Conservation (phyloP, 2,329 filamentous ascomycete genomes). For the Cytospora leucostoma region DNA sequence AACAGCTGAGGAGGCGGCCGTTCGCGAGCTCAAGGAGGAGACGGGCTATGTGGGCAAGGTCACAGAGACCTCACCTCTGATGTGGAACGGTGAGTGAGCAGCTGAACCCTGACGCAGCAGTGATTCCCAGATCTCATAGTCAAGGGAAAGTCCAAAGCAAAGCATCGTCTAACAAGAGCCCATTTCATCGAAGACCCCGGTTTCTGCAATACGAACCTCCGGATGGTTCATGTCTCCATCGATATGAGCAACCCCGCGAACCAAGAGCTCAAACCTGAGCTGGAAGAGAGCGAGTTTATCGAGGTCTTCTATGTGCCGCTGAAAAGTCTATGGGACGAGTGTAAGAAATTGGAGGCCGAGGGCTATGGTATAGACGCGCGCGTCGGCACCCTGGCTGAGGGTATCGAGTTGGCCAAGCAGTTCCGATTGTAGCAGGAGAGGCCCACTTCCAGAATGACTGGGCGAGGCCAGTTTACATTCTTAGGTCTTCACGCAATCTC, state of each 20-base stretch:
- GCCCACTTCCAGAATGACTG: background rate
- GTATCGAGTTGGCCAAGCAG: conserved; percentile 69
- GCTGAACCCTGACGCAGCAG: background rate
- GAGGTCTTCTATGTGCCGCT: conserved; percentile 74
- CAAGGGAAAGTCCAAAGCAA: background rate
- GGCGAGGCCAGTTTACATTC: background rate
- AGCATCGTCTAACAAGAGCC: background rate
- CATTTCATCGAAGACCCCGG: conserved; percentile 48
- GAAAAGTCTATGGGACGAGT: conserved; percentile 63
- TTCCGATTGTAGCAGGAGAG: conserved; percentile 44
- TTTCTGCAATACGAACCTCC: conserved; percentile 67
- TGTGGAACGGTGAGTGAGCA: conserved; percentile 56
- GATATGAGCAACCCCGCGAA: conserved; percentile 71
- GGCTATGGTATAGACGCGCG: conserved; percentile 80
- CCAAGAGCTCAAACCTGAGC: conserved; percentile 65
- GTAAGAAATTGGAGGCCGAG: conserved; percentile 65
- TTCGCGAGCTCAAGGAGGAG: conserved; percentile 67
- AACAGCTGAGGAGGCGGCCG: conserved; percentile 60
- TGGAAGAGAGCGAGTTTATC: conserved; percentile 82
- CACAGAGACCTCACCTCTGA: conserved; percentile 61
- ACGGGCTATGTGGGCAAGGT: conserved; percentile 63
- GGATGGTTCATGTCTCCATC: conserved; percentile 72
- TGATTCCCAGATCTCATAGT: background rate
- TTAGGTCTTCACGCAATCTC: background rate
- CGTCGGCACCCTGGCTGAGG: conserved; percentile 76